Evolutionary conservation across 768 basidiomycete genomes (phyloP), one percentile per base, ranked within the genome.

Genomic region (Asterophora lycoperdoides): DNA sequence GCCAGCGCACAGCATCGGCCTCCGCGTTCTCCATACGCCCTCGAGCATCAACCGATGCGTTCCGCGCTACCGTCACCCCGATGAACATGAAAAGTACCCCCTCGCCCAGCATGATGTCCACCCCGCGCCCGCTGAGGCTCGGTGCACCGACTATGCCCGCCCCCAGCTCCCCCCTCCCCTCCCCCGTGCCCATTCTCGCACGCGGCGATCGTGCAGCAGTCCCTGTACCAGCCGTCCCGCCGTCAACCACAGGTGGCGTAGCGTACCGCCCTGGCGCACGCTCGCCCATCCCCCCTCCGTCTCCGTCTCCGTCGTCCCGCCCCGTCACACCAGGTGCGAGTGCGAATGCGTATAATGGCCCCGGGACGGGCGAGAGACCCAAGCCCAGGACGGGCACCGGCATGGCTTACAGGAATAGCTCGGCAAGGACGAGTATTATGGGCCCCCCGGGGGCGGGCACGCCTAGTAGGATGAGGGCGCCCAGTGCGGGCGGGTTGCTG

Each of bases 341-440:
- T 23, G 23, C 6, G 23, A 23, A 23, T 23, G 23, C 23, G 23
- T 23, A 23, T 23, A 23, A 23, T 23, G 23, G 23, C 23, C 23
- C 23, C 6, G 23, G 23, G 6, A 23, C 18, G 23, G 49, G 15
- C 7, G 53, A 44, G 3, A 65, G 70, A 13, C 80, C 78, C 15
- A 76, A 67, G 53, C 82, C 84, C 8, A 64, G 84, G 23, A 84
- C 78, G 8, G 83, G 83, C 5, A 82, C 83, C 9, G 83, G 83
- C n/a, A 86, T 86, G 83, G 65, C 70, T 32, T 86, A 86, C 57
- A 71, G 77, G 23, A 23, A 23, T 23, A 23, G 23, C 23, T 3
- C 23, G 23, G 23, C 23, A n/a, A n/a, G n/a, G n/a, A n/a, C n/a
- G n/a, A n/a, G n/a, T n/a, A n/a, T n/a, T n/a, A n/a, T n/a, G n/a